Base-by-base conservation (phyloP, 2,329 filamentous ascomycete genomes). In the Sordariomycetes sp. region DNA sequence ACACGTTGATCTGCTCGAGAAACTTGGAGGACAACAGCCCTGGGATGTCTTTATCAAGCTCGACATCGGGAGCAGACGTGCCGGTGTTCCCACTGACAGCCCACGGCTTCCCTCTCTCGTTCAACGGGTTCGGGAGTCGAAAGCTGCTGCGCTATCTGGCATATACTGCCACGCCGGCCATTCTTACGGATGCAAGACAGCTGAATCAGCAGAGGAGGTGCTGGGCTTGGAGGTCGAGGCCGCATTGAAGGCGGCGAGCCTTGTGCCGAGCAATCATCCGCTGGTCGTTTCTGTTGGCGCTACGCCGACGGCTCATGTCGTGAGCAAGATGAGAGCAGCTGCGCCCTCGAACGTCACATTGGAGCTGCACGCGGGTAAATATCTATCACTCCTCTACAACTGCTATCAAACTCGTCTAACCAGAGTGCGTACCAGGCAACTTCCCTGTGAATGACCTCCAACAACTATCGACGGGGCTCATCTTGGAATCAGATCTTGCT, bases 161-260 rank as follows among this genome's bases (percentile, higher is more conserved):
- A 69, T 72, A 42, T 72, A 72, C 58, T 70, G 67, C 54, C 69
- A 72, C 54, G 69, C 70, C 0, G 68, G 68, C 0, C 70, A 72
- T 54, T 72, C 70, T 2, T 72, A 72, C 58, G 64, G 61, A 2
- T 64, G 67, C 3, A 64, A 65, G 10, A 66, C 66, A 1, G 63
- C 62, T 1, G 60, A 63, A 1, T 67, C 70, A 15, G 70, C 69
- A 0, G 67, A 68, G 39, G 59, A 62, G 12, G 53, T 64, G 1
- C 62, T 72, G 6, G 57, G 64, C 10, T 53, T 65, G 15, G 69
- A 72, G 55, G 61, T 70, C 1, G 62, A 65, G 2, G 64, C 65
- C 1, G 67, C 68, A 1, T 54, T 69, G 10, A 57, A 61, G 0
- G 69, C 68, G 0, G 65, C 69, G 2, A 65, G 62, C 52, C 61